These are phyloP conservation scores for Isoetes taiwanensis DNA, from an alignment of 75 land plant species.

Conservation along the genomic window DNA sequence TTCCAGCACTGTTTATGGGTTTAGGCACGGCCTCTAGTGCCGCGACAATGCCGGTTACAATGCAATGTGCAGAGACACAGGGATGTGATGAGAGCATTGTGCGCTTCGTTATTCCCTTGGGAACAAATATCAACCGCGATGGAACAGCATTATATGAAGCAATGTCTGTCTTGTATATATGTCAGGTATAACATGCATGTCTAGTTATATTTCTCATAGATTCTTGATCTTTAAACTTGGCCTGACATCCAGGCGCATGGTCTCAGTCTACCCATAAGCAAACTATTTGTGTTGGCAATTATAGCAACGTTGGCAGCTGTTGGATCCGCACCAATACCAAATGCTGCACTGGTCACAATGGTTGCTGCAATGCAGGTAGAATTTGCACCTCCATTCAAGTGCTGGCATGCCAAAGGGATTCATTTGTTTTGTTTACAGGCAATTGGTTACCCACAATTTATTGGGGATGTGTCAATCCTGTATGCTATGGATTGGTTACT, in stretches of 20 bases:
- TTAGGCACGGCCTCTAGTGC: conserved; percentile 30
- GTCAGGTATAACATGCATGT: conserved; percentile 14
- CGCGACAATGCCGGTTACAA: conserved; percentile 32
- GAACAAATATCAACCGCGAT: conserved; percentile 31
- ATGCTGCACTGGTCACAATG: conserved; percentile 23
- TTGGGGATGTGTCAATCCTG: conserved; percentile 18
- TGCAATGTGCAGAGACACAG: conserved; percentile 21
- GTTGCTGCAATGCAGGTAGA: conserved; percentile 23
- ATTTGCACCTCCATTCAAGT: background rate
- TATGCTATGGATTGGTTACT: conserved; percentile 32
- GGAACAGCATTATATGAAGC: conserved; percentile 31
- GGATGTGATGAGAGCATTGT: conserved; percentile 25
- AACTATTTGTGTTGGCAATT: conserved; percentile 17
- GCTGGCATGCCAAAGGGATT: background rate
- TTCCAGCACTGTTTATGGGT: conserved; percentile 21
- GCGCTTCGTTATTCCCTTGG: conserved; percentile 26
- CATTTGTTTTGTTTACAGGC: conserved; percentile 10
- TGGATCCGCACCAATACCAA: conserved; percentile 30
- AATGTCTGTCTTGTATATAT: conserved; percentile 25
- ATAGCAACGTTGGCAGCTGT: conserved; percentile 25
- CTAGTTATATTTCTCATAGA: too few species aligned
- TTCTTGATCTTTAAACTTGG: too few species aligned
- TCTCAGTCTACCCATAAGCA: conserved; percentile 12
- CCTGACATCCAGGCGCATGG: conserved; percentile 36
- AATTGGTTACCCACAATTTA: conserved; percentile 9